phyloP scores from a whole-genome alignment of 2,329 filamentous ascomycete genomes.

The Sporothrix phasma region DNA sequence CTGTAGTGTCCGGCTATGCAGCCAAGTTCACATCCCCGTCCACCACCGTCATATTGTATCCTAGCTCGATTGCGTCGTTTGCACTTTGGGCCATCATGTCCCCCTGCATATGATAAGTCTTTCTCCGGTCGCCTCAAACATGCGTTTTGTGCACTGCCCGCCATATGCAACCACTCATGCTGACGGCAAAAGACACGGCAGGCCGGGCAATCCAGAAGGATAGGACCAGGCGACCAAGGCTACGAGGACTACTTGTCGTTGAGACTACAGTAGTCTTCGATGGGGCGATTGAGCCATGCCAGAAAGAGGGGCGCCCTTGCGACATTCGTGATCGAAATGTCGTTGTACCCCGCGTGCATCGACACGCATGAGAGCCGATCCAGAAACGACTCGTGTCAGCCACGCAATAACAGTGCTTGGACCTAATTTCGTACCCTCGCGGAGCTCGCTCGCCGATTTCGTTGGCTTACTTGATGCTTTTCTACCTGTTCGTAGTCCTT shows the following conservation, averaged over 20 bases:
- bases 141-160: neutral
- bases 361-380: too few species aligned
- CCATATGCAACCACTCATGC: neutral
- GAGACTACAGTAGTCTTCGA: neutral
- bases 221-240: too few species aligned
- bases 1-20: too few species aligned
- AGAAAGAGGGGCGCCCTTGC: neutral
- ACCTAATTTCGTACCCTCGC: neutral
- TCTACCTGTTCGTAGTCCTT: neutral
- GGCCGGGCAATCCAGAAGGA: neutral
- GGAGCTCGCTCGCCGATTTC: constrained; percentile 2
- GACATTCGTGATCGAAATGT: constrained; percentile 8
- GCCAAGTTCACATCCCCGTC: too few species aligned
- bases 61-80: too few species aligned
- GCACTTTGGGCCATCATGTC: too few species aligned
- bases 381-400: too few species aligned
- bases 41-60: too few species aligned
- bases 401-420: too few species aligned
- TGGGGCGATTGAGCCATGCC: neutral
- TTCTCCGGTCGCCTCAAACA: neutral
- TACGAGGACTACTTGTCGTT: too few species aligned
- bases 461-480: neutral
- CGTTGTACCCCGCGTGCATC: constrained; percentile 6
- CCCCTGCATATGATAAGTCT: neutral
- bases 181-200: neutral